These are phyloP conservation scores for Penicillium sp. DNA, from an alignment of 2,329 filamentous ascomycete species.

Conservation along the genomic window DNA sequence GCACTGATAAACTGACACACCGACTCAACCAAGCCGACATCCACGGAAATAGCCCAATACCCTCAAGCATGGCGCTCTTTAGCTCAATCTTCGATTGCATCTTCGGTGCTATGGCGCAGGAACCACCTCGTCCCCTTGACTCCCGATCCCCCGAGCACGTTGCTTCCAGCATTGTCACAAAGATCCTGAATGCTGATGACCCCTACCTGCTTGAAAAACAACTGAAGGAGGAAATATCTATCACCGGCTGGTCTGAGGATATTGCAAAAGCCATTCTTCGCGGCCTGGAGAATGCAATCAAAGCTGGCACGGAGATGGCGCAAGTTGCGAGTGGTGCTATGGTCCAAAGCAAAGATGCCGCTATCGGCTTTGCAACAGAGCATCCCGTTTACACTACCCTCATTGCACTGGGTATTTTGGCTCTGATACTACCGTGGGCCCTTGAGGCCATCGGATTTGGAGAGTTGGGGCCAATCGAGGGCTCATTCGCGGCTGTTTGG, in stretches of 20 bases:
- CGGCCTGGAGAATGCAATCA: background rate
- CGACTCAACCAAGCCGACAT: too few relatives aligned
- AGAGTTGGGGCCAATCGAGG: conserved; percentile 27
- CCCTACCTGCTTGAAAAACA: too few relatives aligned
- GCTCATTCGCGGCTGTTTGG: conserved; percentile 40
- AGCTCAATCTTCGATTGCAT: too few relatives aligned
- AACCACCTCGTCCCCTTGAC: too few relatives aligned
- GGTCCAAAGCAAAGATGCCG: background rate
- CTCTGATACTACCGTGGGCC: conserved; percentile 29
- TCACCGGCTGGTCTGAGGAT: background rate
- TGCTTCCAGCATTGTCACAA: too few relatives aligned
- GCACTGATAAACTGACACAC: too few relatives aligned
- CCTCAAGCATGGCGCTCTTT: too few relatives aligned
- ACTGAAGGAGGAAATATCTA: background rate
- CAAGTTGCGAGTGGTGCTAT: background rate
- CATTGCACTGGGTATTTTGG: conserved; percentile 15
- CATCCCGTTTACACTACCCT: background rate
- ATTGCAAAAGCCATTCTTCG: background rate
- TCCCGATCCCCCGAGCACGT: too few relatives aligned
- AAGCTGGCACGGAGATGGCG: background rate
- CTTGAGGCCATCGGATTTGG: conserved; percentile 30
- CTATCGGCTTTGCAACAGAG: background rate
- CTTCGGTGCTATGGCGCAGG: too few relatives aligned
- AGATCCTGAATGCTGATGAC: too few relatives aligned
- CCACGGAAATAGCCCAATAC: too few relatives aligned